Conservation (phyloP, 2,329 filamentous ascomycete species). For the Sporothrix humicola region DNA sequence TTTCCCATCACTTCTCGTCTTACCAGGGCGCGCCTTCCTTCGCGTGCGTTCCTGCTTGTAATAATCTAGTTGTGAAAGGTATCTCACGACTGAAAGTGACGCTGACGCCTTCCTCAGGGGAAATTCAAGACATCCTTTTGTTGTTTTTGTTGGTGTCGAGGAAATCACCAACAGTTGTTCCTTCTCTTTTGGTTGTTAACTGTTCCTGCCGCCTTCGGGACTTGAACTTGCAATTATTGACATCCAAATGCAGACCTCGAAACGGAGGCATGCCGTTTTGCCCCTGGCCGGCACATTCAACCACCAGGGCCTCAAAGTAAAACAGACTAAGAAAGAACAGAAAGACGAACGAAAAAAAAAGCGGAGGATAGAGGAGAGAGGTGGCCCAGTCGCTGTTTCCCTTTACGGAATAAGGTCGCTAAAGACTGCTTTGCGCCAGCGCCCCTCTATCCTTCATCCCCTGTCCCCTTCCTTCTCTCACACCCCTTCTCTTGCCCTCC, state of each 20-base stretch:
- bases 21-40: conserved; percentile 21
- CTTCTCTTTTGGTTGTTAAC: conserved; percentile 12
- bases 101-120: background rate
- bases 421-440: conserved; percentile 22
- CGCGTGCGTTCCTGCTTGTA: background rate
- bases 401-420: conserved; percentile 32
- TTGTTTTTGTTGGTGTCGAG: background rate
- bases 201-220: background rate
- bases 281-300: conserved; percentile 30
- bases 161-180: background rate
- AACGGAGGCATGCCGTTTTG: conserved; percentile 7
- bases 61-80: background rate
- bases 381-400: conserved; percentile 22
- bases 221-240: background rate
- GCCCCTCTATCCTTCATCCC: conserved; percentile 1
- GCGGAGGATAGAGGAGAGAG: conserved; percentile 21
- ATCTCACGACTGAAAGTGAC: background rate
- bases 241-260: background rate
- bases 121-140: background rate
- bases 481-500: conserved; percentile 19
- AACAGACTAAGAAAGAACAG: conserved; percentile 35
- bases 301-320: conserved; percentile 34
- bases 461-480: background rate
- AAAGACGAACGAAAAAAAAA: conserved; percentile 28
- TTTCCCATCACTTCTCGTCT: background rate